Evolutionary conservation across 805 yeast genomes (phyloP).

Genomic region (Ogataea dorogensis): DNA sequence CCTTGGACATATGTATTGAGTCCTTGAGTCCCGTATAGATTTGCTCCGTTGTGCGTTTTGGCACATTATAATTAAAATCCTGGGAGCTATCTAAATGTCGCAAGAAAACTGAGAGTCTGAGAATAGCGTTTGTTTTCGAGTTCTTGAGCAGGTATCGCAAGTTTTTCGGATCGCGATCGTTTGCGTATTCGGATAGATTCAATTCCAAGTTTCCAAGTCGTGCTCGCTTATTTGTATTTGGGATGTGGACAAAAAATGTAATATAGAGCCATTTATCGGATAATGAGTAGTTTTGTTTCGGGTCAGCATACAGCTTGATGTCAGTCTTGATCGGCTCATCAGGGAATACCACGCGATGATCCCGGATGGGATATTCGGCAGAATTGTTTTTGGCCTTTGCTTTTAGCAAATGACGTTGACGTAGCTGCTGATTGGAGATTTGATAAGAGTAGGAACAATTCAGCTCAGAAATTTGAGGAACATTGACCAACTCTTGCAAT

Average conservation of each 20-base stretch:
- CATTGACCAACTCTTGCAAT: conserved; percentile 71
- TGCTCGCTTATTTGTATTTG: conserved; percentile 37
- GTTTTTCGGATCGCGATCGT: conserved; percentile 48
- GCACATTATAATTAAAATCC: conserved; percentile 19
- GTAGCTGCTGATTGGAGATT: conserved; percentile 16
- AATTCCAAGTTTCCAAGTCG: conserved; percentile 65
- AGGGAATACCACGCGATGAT: conserved; percentile 54
- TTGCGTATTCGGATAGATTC: conserved; percentile 70
- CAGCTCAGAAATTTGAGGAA: conserved; percentile 73
- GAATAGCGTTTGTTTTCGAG: conserved; percentile 81
- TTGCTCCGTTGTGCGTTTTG: conserved; percentile 20
- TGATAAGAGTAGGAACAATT: conserved; percentile 52
- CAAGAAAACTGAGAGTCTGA: conserved; percentile 51
- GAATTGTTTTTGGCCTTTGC: conserved; percentile 31
- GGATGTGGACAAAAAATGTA: conserved; percentile 36
- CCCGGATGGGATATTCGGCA: conserved; percentile 40
- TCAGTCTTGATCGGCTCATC: conserved; percentile 23
- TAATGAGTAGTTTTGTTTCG: conserved; percentile 35
- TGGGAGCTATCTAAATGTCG: conserved; percentile 19
- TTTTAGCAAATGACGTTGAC: conserved; percentile 8
- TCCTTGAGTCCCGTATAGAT: conserved; percentile 27
- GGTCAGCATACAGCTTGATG: conserved; percentile 41
- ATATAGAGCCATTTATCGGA: conserved; percentile 43
- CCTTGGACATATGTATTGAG: conserved; percentile 16
- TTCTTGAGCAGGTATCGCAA: conserved; percentile 70